Evolutionary conservation across 805 yeast genomes (phyloP).

Genomic region (Saccharomycopsis fibuligera): DNA sequence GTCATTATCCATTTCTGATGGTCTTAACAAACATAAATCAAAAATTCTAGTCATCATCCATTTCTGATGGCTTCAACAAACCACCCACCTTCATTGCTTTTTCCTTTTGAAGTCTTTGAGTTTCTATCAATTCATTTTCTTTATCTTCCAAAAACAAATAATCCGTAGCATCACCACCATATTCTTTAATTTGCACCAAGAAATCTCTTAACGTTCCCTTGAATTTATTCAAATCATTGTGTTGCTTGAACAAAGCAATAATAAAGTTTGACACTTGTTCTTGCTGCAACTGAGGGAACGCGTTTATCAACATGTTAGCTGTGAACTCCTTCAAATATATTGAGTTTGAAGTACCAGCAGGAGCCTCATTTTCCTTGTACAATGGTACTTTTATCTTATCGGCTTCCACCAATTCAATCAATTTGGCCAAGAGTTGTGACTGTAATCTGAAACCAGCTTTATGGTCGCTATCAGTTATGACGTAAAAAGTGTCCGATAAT

Average conservation of each 20-base stretch:
- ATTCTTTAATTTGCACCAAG: conserved; percentile 90
- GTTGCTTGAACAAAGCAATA: conserved; percentile 65
- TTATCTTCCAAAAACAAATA: conserved; percentile 41
- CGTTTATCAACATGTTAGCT: conserved; percentile 72
- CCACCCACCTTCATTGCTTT: conserved; percentile 88
- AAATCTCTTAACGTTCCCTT: conserved; percentile 87
- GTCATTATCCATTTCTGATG: too few species aligned
- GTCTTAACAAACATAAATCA: too few species aligned
- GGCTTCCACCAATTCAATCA: conserved; percentile 77
- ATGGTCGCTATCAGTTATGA: conserved; percentile 94
- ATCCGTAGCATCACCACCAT: conserved; percentile 64
- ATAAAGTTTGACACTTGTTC: conserved; percentile 81
- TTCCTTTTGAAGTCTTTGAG: conserved; percentile 64
- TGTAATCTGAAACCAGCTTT: conserved; percentile 92
- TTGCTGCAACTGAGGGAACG: conserved; percentile 86
- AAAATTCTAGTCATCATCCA: conserved; percentile 57
- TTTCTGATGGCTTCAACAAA: conserved; percentile 85
- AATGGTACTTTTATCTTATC: conserved; percentile 71
- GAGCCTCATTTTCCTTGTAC: conserved; percentile 73
- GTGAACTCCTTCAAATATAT: conserved; percentile 74
- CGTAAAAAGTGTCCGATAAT: conserved; percentile 86
- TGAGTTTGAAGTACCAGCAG: conserved; percentile 78
- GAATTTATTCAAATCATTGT: conserved; percentile 69
- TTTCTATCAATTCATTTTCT: conserved; percentile 68
- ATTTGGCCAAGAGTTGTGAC: conserved; percentile 73